A percentile compares a stretch with the other conserved stretches of the same genome.
phyloP scores from a whole-genome alignment of 73 alveolate species.

The Paramecium octaurelia region DNA sequence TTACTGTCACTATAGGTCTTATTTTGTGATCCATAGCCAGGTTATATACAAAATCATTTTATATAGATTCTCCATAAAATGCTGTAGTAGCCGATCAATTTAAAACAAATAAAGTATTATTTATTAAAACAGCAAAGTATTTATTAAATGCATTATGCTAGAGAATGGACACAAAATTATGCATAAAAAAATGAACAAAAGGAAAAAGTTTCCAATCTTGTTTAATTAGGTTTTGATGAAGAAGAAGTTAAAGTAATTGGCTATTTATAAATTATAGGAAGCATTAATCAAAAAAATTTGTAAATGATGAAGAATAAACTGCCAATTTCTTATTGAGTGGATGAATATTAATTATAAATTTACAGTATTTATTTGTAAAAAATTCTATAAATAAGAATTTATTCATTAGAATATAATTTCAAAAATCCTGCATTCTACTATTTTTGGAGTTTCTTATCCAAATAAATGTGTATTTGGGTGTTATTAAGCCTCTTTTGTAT shows the following conservation, averaged over 20 bases:
- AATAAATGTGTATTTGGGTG: neutral
- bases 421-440: neutral
- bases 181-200: conserved; percentile 63
- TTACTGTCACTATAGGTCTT: conserved; percentile 88
- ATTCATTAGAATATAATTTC: neutral
- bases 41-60: neutral
- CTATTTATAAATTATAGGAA: neutral
- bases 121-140: conserved; percentile 79
- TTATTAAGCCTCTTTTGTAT: neutral
- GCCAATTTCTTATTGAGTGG: conserved; percentile 59
- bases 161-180: conserved; percentile 67
- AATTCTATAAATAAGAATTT: neutral
- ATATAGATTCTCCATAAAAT: conserved; percentile 89
- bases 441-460: neutral
- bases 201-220: conserved; percentile 72
- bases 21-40: conserved; percentile 87
- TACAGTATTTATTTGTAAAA: neutral
- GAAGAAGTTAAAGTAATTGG: conserved; percentile 59
- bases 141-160: neutral
- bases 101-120: conserved; percentile 74
- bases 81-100: conserved; percentile 93
- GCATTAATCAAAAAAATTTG: conserved; percentile 62
- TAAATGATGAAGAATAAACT: conserved; percentile 63
- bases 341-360: neutral
- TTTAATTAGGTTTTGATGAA: conserved; percentile 87